Evolutionary conservation across 768 basidiomycete genomes (phyloP), one percentile per base, ranked within the genome.

Genomic region (Boletus sp.): DNA sequence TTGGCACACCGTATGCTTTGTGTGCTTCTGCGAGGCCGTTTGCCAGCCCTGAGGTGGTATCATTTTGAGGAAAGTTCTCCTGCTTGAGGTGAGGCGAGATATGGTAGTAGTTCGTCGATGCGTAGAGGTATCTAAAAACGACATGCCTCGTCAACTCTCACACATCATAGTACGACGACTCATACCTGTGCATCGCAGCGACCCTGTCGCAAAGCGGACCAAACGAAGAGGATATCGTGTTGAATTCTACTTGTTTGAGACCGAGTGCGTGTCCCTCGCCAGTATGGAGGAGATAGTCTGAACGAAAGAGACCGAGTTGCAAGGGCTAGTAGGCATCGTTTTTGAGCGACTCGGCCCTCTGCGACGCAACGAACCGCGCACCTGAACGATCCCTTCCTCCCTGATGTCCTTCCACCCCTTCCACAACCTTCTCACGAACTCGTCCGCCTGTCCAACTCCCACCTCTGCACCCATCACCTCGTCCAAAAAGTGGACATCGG

Each of bases 231-330:
- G 94, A 92, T 60, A 98, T 95, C 9, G 96, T 97, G 69, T 99
- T 99, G 75, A 98, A 97, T 71, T 99, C 96, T 41, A 98, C 96
- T 73, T 99, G 96, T 70, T 94, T 96, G 60, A 99, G 72, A 7
- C 75, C 72, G 14, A 77, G 65, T 14, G 18, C 20, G 12, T 42
- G 67, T 30, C 74, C 69, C 0, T 63, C 61, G 2, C 78, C 77
- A 8, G 78, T 71, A 62, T 99, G 93, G 20, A 98, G 74, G 32
- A 98, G 77, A 73, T 98, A 99, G 75, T 99, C 96, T 10, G 94
- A 97, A 52, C 96, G 81, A 74, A 96, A 97, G 18, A 99, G 74
- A 18, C 95, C 94, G 7, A 98, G 81, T 58, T 97, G 90, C 46
- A 91, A 75, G 0, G 84, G 83, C 94, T 98, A n/a, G n/a, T n/a